Percentiles rank a stretch among this genome's conserved stretches.
Conservation (phyloP, 176 grass and related monocot genomes). For the Cenchrus americanus region DNA sequence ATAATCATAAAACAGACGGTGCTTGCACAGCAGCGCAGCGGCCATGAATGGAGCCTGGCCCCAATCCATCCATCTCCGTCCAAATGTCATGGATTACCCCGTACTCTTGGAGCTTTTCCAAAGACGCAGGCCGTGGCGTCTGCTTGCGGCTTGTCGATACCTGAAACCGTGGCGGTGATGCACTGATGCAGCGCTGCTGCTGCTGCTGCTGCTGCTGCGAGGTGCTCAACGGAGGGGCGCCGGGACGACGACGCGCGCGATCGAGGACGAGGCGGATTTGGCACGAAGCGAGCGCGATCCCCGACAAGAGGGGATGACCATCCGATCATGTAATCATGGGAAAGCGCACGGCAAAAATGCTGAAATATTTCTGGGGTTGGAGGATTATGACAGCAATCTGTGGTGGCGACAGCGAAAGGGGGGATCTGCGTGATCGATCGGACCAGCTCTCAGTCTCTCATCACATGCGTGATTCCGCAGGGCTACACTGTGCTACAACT, state of each 20-base stretch:
- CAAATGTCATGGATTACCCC: neutral
- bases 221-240: neutral
- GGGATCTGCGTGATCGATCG: neutral
- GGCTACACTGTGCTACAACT: neutral
- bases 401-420: slow-evolving; percentile 22
- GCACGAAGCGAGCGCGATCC: neutral
- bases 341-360: slow-evolving; percentile 42
- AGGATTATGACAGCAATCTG: slow-evolving; percentile 50
- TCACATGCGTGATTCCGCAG: slow-evolving; percentile 33
- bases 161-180: neutral
- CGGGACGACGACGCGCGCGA: no score
- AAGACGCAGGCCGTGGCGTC: slow-evolving; percentile 1
- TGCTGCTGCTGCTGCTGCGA: neutral
- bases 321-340: slow-evolving; percentile 34
- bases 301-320: neutral
- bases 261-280: slow-evolving; percentile 9
- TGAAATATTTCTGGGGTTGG: slow-evolving; percentile 16
- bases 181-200: neutral
- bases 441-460: neutral
- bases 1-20: neutral
- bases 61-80: neutral
- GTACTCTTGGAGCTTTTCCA: slow-evolving; percentile 18
- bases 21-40: neutral
- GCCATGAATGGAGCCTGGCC: neutral
- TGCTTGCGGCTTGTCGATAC: slow-evolving; percentile 36